Evolutionary conservation across 345 rosid genomes (phyloP), one percentile per base, ranked within the genome.

Genomic region (Acer campestre): DNA sequence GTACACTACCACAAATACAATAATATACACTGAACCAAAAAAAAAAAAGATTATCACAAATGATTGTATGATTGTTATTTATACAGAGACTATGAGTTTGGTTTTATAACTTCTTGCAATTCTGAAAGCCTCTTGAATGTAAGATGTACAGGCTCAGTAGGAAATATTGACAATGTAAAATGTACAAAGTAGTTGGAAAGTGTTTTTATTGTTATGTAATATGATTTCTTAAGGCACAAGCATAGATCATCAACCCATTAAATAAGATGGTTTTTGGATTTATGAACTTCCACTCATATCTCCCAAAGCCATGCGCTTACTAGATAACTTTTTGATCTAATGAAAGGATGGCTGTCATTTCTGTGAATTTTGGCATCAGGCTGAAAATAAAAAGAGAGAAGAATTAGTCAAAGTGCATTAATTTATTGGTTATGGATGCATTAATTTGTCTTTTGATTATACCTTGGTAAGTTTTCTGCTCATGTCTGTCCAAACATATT

Each of bases 311-410:
- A 67, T 74, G 38, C 61, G 35, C 75, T 23, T 49, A n/a, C 64
- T 3, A 55, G 38, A 55, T 10, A 38, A 22, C 18, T 44, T 20
- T 23, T 23, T 1, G 58, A 48, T 35, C 11, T 51, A 68, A 48
- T 38, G 25, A 11, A 72, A 31, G 63, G 59, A 56, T 49, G 61
- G 53, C 11, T 31, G 49, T 56, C 49, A 55, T 71, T 40, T 18
- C 16, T 35, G 51, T 74, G 55, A 74, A 31, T 61, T 73, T 61
- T 61, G 67, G 67, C 56, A 61, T 61, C 67, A 3, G n/a, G 11
- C 23, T 11, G 38, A 22, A 16, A 40, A 38, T 61, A 22, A 13
- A 59, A 73, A 40, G 10, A 18, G 16, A 22, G 14, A 40, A 40
- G 22, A 61, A 22, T 55, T 70, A 27, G 25, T 70, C 44, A 25